Percentiles rank a stretch among this genome's conserved stretches.
Conservation (phyloP, 1,139 yeast species). For the Protomyces gravidus region DNA sequence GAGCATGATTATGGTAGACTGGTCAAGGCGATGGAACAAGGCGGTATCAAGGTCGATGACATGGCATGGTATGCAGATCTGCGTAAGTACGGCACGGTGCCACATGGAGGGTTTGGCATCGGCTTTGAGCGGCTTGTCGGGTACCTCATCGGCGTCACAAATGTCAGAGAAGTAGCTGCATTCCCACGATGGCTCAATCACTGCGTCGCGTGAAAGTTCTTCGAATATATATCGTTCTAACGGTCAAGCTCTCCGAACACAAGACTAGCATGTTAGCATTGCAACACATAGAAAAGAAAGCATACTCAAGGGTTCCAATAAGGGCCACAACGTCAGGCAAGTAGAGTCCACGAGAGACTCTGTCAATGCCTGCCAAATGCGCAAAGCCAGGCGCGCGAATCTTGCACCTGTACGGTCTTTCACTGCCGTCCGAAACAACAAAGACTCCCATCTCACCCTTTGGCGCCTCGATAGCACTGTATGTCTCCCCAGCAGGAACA, state of each 20-base stretch:
- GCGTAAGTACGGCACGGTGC: slow-evolving; percentile 72
- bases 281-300: slow-evolving; percentile 85
- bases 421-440: slow-evolving; percentile 82
- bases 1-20: slow-evolving; percentile 60
- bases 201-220: slow-evolving; percentile 38
- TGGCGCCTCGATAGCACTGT: slow-evolving; percentile 90
- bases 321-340: slow-evolving; percentile 91
- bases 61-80: slow-evolving; percentile 70
- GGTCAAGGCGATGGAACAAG: slow-evolving; percentile 47
- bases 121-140: slow-evolving; percentile 84
- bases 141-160: slow-evolving; percentile 65
- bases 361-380: slow-evolving; percentile 82
- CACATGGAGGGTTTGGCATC: slow-evolving; percentile 97
- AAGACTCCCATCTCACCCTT: slow-evolving; percentile 94
- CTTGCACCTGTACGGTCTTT: slow-evolving; percentile 88
- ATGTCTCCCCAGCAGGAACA: slow-evolving; percentile 88
- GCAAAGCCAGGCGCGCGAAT: slow-evolving; percentile 93
- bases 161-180: slow-evolving; percentile 79
- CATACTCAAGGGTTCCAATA: slow-evolving; percentile 93
- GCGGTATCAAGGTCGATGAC: slow-evolving; percentile 48
- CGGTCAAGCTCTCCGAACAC: slow-evolving; percentile 3
- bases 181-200: slow-evolving; percentile 61
- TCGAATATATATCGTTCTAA: neutral
- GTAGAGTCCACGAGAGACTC: slow-evolving; percentile 77
- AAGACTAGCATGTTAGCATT: neutral